phyloP scores from a whole-genome alignment of 192 early-diverging fungal species.

The Rhizophagus sp. region DNA sequence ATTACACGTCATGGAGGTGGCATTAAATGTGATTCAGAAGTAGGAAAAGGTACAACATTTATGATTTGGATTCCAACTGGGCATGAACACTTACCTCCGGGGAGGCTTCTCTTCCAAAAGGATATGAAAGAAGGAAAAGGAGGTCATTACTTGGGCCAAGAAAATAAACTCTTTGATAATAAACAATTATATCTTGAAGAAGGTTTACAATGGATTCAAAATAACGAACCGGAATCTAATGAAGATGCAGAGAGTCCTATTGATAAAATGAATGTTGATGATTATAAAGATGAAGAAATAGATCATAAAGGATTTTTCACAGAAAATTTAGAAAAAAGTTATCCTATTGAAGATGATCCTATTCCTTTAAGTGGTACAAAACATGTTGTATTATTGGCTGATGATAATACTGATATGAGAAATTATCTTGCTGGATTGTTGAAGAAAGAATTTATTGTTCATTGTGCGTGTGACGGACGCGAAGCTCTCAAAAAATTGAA shows the following conservation, averaged over 20 bases:
- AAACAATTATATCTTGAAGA: constrained; percentile 35
- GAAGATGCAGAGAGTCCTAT: background rate
- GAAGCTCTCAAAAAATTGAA: constrained; percentile 34
- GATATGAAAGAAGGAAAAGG: background rate
- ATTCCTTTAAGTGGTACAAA: background rate
- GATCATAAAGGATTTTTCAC: background rate
- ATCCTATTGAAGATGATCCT: background rate
- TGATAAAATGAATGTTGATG: background rate
- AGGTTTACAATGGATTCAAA: constrained; percentile 37
- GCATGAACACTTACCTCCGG: constrained; percentile 37
- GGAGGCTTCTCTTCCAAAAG: background rate
- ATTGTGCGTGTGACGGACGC: constrained; percentile 40
- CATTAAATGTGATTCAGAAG: constrained; percentile 38
- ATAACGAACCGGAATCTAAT: constrained; percentile 29
- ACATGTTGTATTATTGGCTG: constrained; percentile 36
- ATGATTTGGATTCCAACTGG: constrained; percentile 51
- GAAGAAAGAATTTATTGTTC: constrained; percentile 38
- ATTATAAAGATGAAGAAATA: background rate
- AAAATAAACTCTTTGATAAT: background rate
- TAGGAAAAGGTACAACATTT: constrained; percentile 53
- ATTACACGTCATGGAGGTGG: constrained; percentile 53
- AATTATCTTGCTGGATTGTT: constrained; percentile 32
- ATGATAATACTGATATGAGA: constrained; percentile 55
- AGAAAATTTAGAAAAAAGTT: background rate
- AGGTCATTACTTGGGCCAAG: background rate